phyloP scores from a whole-genome alignment of 1,139 yeast genomes.

The Keqinozyma sinolaborantium region DNA sequence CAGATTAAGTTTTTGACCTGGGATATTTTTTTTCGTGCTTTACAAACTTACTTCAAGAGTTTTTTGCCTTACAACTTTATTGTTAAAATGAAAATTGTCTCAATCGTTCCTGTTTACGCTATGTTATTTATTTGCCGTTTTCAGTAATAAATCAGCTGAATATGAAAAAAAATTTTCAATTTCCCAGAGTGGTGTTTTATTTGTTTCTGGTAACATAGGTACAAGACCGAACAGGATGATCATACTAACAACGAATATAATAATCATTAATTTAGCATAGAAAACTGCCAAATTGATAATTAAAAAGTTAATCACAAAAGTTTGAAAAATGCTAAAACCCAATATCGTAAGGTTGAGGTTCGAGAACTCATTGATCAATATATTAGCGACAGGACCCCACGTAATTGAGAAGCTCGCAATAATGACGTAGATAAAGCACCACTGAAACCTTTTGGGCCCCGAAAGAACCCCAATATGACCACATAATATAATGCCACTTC shows the following conservation, averaged over 20 bases:
- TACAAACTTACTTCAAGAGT: too few species aligned
- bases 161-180: conserved; percentile 6
- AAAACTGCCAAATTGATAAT: conserved; percentile 22
- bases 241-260: conserved; percentile 16
- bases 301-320: conserved; percentile 23
- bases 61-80: too few species aligned
- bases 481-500: conserved; percentile 4
- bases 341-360: conserved; percentile 18
- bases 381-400: conserved; percentile 34
- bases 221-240: conserved; percentile 15
- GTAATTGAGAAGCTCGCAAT: conserved; percentile 23
- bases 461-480: conserved; percentile 4
- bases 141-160: too few species aligned
- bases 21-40: too few species aligned
- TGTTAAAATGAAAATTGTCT: too few species aligned
- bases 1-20: too few species aligned
- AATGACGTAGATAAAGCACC: conserved; percentile 9
- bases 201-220: conserved; percentile 12
- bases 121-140: too few species aligned
- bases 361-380: conserved; percentile 20
- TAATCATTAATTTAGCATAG: conserved; percentile 14
- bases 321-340: conserved; percentile 18
- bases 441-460: conserved; percentile 8
- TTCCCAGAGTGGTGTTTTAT: conserved; percentile 3
- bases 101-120: too few species aligned